These are phyloP conservation scores for Orbilia blumenaviensis DNA, from an alignment of 2,329 filamentous ascomycete species.

Conservation along the genomic window DNA sequence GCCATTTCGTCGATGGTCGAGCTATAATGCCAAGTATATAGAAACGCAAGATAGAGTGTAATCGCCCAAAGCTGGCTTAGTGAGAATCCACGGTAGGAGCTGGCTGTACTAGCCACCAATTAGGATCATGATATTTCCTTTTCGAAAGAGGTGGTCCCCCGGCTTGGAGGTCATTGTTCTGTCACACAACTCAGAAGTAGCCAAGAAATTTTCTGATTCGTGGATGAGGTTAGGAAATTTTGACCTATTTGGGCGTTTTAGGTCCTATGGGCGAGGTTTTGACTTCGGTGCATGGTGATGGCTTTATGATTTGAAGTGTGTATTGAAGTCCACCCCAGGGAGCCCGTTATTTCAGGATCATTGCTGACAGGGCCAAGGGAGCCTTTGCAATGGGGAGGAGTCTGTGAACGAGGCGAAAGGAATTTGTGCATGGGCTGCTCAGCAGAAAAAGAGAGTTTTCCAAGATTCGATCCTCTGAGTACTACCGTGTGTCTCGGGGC, in stretches of 20 bases:
- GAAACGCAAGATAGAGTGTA: slow-evolving; percentile 29
- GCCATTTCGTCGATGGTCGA: slow-evolving; percentile 37
- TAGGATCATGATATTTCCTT: background rate
- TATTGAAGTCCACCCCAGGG: background rate
- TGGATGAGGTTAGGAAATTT: slow-evolving; percentile 7
- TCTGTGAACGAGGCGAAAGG: background rate
- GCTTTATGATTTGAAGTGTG: background rate
- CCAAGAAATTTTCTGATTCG: slow-evolving; percentile 13
- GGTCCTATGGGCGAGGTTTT: background rate
- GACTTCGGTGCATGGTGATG: slow-evolving; percentile 3
- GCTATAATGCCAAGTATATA: slow-evolving; percentile 49
- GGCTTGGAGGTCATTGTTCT: slow-evolving; percentile 24
- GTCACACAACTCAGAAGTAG: slow-evolving; percentile 34
- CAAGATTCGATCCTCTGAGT: slow-evolving; percentile 5
- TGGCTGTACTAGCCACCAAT: slow-evolving; percentile 8
- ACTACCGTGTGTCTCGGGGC: slow-evolving; percentile 24
- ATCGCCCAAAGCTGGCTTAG: slow-evolving; percentile 14
- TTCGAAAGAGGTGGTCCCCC: too few relatives aligned
- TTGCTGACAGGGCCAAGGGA: slow-evolving; percentile 21
- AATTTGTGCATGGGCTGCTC: background rate
- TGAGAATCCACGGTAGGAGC: background rate
- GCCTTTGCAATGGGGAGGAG: background rate
- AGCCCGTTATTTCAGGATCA: slow-evolving; percentile 17
- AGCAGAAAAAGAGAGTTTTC: slow-evolving; percentile 1
- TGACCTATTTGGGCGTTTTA: slow-evolving; percentile 25